phyloP scores from a whole-genome alignment of 2,329 filamentous ascomycete genomes.

The Berkeleyomyces basicola region DNA sequence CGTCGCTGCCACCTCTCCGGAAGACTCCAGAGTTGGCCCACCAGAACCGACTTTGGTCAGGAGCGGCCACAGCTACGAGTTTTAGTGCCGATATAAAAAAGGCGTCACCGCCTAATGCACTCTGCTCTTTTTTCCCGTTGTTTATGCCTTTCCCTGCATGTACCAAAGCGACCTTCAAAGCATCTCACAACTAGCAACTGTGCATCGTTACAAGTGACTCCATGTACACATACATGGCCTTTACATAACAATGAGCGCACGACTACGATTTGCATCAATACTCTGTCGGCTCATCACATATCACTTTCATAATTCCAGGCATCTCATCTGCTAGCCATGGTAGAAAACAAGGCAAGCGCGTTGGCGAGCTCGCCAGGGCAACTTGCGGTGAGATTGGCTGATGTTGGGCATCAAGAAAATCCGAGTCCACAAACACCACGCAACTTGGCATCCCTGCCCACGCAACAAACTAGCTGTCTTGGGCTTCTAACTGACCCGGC shows the following conservation, averaged over 20 bases:
- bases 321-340: neutral
- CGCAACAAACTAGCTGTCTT: neutral
- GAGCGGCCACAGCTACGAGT: no score
- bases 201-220: no score
- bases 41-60: no score
- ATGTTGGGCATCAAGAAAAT: conserved; percentile 3
- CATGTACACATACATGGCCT: no score
- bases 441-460: neutral
- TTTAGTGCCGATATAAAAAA: no score
- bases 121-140: neutral
- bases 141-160: neutral
- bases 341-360: neutral
- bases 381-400: conserved; percentile 1
- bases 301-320: neutral
- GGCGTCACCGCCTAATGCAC: neutral
- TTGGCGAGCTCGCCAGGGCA: neutral
- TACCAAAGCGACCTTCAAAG: neutral
- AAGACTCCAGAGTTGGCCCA: no score
- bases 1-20: no score
- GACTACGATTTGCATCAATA: neutral
- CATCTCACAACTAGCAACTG: no score
- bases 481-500: neutral
- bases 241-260: no score
- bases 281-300: neutral
- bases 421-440: neutral